Evolutionary conservation across 768 basidiomycete species (phyloP).

Genomic region (Suillus cothurnatus): DNA sequence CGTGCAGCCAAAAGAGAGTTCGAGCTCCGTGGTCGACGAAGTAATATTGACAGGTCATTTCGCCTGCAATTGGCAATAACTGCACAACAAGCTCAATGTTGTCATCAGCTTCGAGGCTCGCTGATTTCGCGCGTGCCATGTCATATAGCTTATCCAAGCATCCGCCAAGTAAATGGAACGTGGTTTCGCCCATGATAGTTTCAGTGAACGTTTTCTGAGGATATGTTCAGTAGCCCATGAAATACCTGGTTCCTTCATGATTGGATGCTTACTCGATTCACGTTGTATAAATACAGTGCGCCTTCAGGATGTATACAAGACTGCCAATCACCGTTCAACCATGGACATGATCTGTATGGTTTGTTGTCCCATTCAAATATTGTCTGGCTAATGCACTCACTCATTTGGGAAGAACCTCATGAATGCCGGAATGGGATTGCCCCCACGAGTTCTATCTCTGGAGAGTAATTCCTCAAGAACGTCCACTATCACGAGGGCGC

Average conservation of each 20-base stretch:
- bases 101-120: not conserved
- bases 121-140: not conserved
- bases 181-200: not conserved
- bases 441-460: not conserved
- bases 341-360: not conserved
- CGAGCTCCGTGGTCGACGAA: slow-evolving; percentile 7
- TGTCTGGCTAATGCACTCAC: not conserved
- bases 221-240: not conserved
- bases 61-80: not conserved
- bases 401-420: not conserved
- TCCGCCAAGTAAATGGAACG: not conserved
- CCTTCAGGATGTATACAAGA: not conserved
- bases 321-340: not conserved
- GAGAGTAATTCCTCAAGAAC: not conserved
- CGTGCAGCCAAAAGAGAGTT: slow-evolving; percentile 10
- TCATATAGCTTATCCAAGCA: not conserved
- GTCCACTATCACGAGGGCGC: not conserved
- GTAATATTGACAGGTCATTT: slow-evolving; percentile 8
- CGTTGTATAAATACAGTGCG: not conserved
- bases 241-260: not conserved
- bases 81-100: not conserved
- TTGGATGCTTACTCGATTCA: not conserved
- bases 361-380: not conserved
- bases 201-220: not conserved
- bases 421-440: not conserved